Evolutionary conservation across 768 basidiomycete species (phyloP), one percentile per base, ranked within the genome.

Genomic region (Boletus rubroflammeus): DNA sequence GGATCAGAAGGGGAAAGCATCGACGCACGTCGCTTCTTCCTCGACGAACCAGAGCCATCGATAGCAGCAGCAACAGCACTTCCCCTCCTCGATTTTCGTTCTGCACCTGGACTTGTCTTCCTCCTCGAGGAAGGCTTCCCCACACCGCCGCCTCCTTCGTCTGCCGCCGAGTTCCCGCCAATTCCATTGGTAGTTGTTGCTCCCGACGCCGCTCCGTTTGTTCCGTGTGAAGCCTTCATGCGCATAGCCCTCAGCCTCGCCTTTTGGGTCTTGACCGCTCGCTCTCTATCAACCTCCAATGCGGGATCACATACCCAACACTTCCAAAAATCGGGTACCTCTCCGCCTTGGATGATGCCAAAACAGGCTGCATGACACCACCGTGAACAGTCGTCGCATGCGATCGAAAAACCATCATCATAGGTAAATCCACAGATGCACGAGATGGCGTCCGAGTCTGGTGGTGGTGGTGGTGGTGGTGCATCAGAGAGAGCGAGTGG

Each of bases 311-410:
- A 91, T 6, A 76, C 64, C 79, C 88, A 89, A 69, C 93, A 97
- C 23, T 72, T 70, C 77, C 88, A 93, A 53, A 85, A 81, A 44
- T 93, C 90, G 1, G 88, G 87, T 0, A 89, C 85, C 41, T 71
- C 60, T 7, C 67, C 67, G 5, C 76, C 79, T 49, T 78, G 71
- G 13, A 75, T 72, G 57, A 88, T 84, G 44, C 75, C 80, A 60
- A 88, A 88, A 71, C 93, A 94, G 8, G 82, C 84, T 7, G 81
- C 84, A 72, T 95, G 93, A 61, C 86, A 87, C 91, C 93, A 94
- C 36, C 86, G 80, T 21, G 78, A 80, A 66, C 93, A 95, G 46
- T 74, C 67, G 68, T 94, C 93, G 72, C 93, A 95, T 10, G 86
- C 88, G 57, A 94, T 89, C 10, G 84, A 86, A 68, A 87, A 90